phyloP scores from a whole-genome alignment of 345 rosid genomes.

The Heritiera fomes region DNA sequence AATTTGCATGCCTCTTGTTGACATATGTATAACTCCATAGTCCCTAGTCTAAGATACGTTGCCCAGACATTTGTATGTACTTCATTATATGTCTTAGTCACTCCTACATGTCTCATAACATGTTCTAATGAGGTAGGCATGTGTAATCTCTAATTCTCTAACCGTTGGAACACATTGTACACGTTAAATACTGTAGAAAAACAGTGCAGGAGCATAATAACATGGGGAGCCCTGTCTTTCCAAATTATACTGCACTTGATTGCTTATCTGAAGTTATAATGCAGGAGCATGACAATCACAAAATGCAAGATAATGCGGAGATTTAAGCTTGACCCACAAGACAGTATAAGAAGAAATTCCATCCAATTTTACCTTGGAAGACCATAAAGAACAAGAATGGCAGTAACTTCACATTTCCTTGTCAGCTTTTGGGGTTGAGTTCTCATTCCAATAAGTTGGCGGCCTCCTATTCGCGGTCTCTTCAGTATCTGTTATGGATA shows the following conservation, averaged over 20 bases:
- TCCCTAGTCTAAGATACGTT: too few species aligned
- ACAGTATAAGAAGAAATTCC: neutral
- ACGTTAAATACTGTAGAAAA: neutral
- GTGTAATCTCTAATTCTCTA: too few species aligned
- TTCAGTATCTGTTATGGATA: conserved; percentile 48
- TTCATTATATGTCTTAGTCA: too few species aligned
- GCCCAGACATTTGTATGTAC: neutral
- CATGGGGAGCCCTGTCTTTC: neutral
- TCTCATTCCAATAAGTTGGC: conserved; percentile 67
- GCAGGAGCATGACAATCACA: neutral
- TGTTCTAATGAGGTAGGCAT: neutral
- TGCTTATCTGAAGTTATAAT: neutral
- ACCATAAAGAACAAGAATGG: conserved; percentile 93
- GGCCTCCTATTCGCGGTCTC: conserved; percentile 69
- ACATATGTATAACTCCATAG: too few species aligned
- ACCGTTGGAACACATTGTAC: too few species aligned
- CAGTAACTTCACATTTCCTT: conserved; percentile 90
- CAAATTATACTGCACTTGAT: neutral
- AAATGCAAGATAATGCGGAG: neutral
- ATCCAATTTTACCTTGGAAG: conserved; percentile 69
- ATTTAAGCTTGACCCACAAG: neutral
- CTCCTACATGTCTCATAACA: neutral
- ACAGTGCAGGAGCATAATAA: neutral
- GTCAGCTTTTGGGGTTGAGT: conserved; percentile 76
- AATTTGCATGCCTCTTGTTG: neutral